Evolutionary conservation across 2,329 filamentous ascomycete species (phyloP).

Genomic region (Cordyceps cateniannulata): DNA sequence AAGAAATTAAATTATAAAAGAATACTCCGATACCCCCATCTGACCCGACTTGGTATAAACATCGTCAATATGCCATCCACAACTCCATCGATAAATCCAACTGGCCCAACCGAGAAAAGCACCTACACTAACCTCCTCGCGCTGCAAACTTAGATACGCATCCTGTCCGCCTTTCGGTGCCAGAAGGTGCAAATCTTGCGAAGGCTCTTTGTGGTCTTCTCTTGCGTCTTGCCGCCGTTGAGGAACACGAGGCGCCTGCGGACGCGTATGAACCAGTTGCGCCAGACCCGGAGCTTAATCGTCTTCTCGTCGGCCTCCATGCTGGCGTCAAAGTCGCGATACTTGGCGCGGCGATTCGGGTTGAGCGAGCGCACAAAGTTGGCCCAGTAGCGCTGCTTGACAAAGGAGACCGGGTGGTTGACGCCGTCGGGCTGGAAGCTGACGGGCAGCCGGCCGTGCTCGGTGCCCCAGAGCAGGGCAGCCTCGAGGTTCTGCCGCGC

Average conservation of each 20-base stretch:
- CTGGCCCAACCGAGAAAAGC: no score
- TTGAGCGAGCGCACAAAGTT: conserved; percentile 63
- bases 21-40: no score
- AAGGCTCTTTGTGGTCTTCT: not conserved
- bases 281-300: not conserved
- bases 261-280: not conserved
- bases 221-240: not conserved
- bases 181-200: not conserved
- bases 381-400: conserved; percentile 67
- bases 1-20: no score
- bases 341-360: conserved; percentile 47
- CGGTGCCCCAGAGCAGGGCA: conserved; percentile 60
- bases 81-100: no score
- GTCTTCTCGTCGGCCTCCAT: not conserved
- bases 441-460: conserved; percentile 38
- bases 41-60: no score
- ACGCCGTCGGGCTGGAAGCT: conserved; percentile 46
- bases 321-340: not conserved
- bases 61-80: no score
- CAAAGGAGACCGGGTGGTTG: conserved; percentile 52
- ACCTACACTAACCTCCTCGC: no score
- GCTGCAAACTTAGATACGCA: not conserved
- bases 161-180: not conserved
- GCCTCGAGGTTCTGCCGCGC: conserved; percentile 63
- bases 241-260: not conserved